These are phyloP conservation scores for Penicillium manginii DNA, from an alignment of 495 filamentous ascomycete genomes.

Conservation along the genomic window DNA sequence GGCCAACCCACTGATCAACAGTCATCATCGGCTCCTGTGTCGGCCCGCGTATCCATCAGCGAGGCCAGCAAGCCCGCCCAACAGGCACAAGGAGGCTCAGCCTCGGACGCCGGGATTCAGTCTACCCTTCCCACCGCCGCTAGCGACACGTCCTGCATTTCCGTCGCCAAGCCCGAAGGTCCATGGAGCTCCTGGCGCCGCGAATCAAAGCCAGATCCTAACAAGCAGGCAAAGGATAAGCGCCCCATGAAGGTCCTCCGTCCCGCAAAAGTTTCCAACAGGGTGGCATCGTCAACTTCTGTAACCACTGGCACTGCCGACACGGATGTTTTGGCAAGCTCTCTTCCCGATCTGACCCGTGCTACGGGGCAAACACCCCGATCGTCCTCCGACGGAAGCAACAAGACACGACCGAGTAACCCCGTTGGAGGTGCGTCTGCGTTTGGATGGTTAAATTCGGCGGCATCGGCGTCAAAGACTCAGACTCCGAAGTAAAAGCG, in stretches of 20 bases:
- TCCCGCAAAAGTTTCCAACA: slow-evolving; percentile 57
- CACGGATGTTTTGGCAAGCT: slow-evolving; percentile 21
- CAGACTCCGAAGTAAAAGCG: slow-evolving; percentile 1
- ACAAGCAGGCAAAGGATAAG: slow-evolving; percentile 43
- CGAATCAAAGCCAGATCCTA: slow-evolving; percentile 52
- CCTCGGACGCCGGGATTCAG: background rate
- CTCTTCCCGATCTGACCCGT: slow-evolving; percentile 5
- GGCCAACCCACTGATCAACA: slow-evolving; percentile 25
- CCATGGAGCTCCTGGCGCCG: slow-evolving; percentile 75
- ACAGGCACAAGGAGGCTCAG: background rate
- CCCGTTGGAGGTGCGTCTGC: slow-evolving; percentile 92
- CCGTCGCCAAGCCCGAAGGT: slow-evolving; percentile 51
- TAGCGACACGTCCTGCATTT: slow-evolving; percentile 34
- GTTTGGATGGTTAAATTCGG: slow-evolving; percentile 85
- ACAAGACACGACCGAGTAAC: slow-evolving; percentile 53
- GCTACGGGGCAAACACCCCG: slow-evolving; percentile 21
- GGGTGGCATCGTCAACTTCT: slow-evolving; percentile 39
- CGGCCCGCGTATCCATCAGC: slow-evolving; percentile 32
- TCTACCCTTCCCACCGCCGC: slow-evolving; percentile 10
- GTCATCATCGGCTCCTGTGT: slow-evolving; percentile 27
- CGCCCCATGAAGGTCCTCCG: slow-evolving; percentile 82
- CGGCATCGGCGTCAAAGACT: slow-evolving; percentile 9
- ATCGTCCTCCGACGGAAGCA: slow-evolving; percentile 28
- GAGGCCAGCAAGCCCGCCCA: slow-evolving; percentile 37
- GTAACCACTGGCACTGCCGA: slow-evolving; percentile 37